phyloP scores from a whole-genome alignment of 1,139 yeast species.

The Candida sp. region DNA sequence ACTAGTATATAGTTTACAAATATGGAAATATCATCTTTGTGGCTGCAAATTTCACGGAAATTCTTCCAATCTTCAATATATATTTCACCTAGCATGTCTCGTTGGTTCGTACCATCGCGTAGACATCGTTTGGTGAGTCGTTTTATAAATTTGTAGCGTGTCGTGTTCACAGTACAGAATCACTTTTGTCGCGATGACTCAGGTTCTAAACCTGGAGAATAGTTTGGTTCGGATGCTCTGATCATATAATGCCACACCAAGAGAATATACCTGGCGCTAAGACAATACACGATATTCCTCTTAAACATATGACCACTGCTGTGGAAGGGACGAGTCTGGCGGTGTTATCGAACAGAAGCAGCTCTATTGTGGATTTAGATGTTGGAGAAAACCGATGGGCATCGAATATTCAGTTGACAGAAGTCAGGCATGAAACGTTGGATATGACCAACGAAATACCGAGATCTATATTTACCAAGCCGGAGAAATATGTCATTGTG shows the following conservation, averaged over 20 bases:
- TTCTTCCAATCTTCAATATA: too few species aligned
- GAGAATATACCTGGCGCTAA: neutral
- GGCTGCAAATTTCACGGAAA: too few species aligned
- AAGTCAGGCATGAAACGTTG: neutral
- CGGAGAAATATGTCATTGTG: constrained; percentile 18
- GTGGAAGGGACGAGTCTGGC: neutral
- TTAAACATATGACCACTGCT: neutral
- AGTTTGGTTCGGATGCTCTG: neutral
- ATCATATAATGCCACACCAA: neutral
- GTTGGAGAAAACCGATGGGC: neutral
- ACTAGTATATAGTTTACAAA: neutral
- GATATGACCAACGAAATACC: neutral
- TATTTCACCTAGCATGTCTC: too few species aligned
- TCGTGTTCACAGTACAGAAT: too few species aligned
- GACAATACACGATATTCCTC: neutral
- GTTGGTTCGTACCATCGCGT: too few species aligned
- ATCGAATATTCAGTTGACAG: constrained; percentile 1
- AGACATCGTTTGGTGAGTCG: too few species aligned
- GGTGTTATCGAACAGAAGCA: neutral
- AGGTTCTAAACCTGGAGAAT: neutral
- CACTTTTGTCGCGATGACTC: neutral
- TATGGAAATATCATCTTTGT: too few species aligned
- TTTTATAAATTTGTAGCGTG: too few species aligned
- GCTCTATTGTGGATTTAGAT: neutral
- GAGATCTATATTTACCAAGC: constrained; percentile 7